Percentiles rank a stretch among this genome's conserved stretches.
These are phyloP conservation scores for Anthostomella pinea DNA, from an alignment of 2,329 filamentous ascomycete genomes.

Conservation along the genomic window DNA sequence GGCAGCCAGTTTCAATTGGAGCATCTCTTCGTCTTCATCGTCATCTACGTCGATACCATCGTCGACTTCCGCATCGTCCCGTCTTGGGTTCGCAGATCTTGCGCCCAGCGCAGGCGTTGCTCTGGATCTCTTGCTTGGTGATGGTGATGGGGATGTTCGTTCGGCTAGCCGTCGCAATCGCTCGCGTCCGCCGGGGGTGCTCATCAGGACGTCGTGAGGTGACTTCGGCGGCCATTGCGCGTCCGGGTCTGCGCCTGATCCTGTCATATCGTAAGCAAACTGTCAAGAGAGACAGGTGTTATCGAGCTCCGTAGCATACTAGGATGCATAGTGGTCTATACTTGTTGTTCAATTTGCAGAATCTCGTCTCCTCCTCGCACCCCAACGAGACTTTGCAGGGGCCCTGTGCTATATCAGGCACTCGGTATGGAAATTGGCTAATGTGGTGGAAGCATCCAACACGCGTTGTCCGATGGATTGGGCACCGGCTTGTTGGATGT, in stretches of 20 bases:
- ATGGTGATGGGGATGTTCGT: slow-evolving; percentile 65
- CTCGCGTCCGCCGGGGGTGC: slow-evolving; percentile 75
- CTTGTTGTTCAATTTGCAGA: slow-evolving; percentile 1
- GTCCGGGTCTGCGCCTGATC: slow-evolving; percentile 38
- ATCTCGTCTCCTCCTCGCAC: slow-evolving; percentile 11
- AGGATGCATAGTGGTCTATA: slow-evolving; percentile 20
- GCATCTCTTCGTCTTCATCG: slow-evolving; percentile 73
- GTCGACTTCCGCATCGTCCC: slow-evolving; percentile 17
- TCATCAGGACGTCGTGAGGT: slow-evolving; percentile 60
- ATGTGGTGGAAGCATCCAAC: no score
- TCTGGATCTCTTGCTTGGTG: slow-evolving; percentile 55
- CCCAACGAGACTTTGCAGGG: slow-evolving; percentile 16
- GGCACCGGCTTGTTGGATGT: no score
- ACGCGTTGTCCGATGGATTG: no score
- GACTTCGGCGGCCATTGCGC: slow-evolving; percentile 66
- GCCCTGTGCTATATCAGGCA: slow-evolving; percentile 13
- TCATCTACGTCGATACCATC: slow-evolving; percentile 40
- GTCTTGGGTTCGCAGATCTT: slow-evolving; percentile 10
- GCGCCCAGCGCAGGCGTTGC: slow-evolving; percentile 28
- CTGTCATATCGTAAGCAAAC: slow-evolving; percentile 19
- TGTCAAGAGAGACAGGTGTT: slow-evolving; percentile 9
- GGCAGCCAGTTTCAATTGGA: slow-evolving; percentile 80
- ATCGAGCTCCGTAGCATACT: slow-evolving; percentile 18
- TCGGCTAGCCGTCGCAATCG: slow-evolving; percentile 67
- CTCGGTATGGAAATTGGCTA: slow-evolving; percentile 12